phyloP scores from a whole-genome alignment of 1,284 basidiomycete genomes.

The Fomitopsis pinicola region DNA sequence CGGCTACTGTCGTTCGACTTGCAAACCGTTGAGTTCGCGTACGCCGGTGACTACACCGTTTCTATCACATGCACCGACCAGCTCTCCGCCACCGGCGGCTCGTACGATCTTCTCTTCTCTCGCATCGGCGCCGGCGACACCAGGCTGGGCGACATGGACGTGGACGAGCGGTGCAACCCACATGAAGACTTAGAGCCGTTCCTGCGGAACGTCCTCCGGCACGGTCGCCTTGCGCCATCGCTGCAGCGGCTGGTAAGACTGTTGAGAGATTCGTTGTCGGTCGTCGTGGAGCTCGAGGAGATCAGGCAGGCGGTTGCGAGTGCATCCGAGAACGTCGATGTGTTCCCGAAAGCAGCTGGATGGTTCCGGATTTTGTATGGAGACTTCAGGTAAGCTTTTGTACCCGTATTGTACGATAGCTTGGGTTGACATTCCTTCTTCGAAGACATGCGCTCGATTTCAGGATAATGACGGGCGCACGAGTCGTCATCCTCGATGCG shows the following conservation, averaged over 20 bases:
- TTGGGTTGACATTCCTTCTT: not conserved
- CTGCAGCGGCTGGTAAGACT: slow-evolving; percentile 61
- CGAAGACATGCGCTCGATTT: slow-evolving; percentile 73
- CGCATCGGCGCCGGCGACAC: slow-evolving; percentile 33
- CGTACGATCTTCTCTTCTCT: slow-evolving; percentile 71
- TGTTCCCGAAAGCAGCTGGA: slow-evolving; percentile 70
- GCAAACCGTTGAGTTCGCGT: slow-evolving; percentile 85
- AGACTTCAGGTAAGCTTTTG: slow-evolving; percentile 47
- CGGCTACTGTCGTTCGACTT: slow-evolving; percentile 82
- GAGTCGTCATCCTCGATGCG: slow-evolving; percentile 65
- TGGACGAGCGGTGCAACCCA: slow-evolving; percentile 45
- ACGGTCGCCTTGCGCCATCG: slow-evolving; percentile 58
- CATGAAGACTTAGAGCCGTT: slow-evolving; percentile 73
- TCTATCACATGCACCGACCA: slow-evolving; percentile 73
- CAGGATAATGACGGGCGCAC: slow-evolving; percentile 62
- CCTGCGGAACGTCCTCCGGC: slow-evolving; percentile 57
- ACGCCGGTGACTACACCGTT: slow-evolving; percentile 67
- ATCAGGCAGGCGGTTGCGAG: slow-evolving; percentile 40
- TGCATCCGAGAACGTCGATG: slow-evolving; percentile 48
- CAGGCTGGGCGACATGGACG: slow-evolving; percentile 2
- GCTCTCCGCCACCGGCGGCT: slow-evolving; percentile 56
- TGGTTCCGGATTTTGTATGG: slow-evolving; percentile 77
- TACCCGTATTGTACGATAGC: not conserved
- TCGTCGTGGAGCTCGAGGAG: slow-evolving; percentile 64
- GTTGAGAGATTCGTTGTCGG: slow-evolving; percentile 69